Evolutionary conservation across 23 red algal genomes (phyloP), one percentile per base, ranked within the genome.

Genomic region (Gracilariopsis chorda): DNA sequence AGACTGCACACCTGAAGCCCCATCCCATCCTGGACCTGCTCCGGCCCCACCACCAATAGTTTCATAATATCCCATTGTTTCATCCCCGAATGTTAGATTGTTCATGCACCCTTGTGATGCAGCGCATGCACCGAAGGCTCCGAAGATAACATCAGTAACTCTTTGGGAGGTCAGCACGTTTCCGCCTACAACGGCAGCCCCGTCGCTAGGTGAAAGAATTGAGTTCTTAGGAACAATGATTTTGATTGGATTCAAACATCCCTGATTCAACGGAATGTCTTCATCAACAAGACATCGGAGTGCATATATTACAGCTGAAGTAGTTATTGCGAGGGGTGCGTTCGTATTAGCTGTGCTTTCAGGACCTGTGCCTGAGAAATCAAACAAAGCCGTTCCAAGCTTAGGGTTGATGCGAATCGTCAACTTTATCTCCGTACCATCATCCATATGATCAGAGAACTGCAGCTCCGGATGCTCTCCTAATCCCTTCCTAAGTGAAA

Each of bases 51-150:
- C 97, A 71, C 79, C 97, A 63, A 99, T 95, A 6, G 97, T 99
- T 78, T 99, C 97, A 80, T 99, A 99, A 55, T 96, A 96, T 40
- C 97, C 88, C 68, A 93, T 88, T 7, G 71, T 78, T 41, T 77
- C 86, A 33, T 90, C 78, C 25, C 97, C 97, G 84, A 99, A 96
- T 2, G 97, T 99, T 9, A 99, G 57, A 74, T 99, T 99, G 51
- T 99, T 99, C 97, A 99, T 99, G 81, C 97, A 99, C 33, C 97
- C 97, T 79, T 99, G 97, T 16, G 88, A 94, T 28, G 97, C 97
- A 21, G 97, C 97, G 84, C 84, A 92, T 2, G 97, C 93, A 12
- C 92, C 90, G 60, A 99, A 99, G n/a, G 97, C 97, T 46, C 86
- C 78, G 2, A 99, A 78, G 34, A 99, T 88, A 16, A 99, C 97